A percentile compares a stretch with the other conserved stretches of the same genome.
phyloP scores from a whole-genome alignment of 208 protist genomes.

The Zelonia costaricensis region DNA sequence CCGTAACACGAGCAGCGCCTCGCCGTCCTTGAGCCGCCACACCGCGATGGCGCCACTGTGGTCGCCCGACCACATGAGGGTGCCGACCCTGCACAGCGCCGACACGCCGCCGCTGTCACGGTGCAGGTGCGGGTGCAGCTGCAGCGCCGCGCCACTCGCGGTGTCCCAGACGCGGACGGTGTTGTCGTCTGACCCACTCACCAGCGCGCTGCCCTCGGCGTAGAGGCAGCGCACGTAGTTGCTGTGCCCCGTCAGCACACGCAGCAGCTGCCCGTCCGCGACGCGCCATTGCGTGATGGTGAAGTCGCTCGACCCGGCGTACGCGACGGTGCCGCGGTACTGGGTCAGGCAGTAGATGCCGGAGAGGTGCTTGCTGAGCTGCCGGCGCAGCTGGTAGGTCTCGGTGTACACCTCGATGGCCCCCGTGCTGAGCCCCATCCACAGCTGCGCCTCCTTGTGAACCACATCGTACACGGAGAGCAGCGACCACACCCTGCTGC shows the following conservation, averaged over 20 bases:
- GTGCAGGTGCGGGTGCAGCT: constrained; percentile 59
- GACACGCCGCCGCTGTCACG: constrained; percentile 63
- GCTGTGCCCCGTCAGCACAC: constrained; percentile 68
- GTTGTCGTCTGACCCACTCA: constrained; percentile 83
- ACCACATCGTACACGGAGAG: constrained; percentile 31
- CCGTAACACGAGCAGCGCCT: constrained; percentile 34
- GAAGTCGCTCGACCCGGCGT: constrained; percentile 82
- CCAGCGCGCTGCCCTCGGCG: constrained; percentile 68
- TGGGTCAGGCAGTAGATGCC: constrained; percentile 80
- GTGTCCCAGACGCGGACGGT: constrained; percentile 83
- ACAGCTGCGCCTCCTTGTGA: constrained; percentile 50
- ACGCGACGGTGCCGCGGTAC: constrained; percentile 51
- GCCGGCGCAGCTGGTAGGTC: constrained; percentile 45
- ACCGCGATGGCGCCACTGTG: constrained; percentile 59
- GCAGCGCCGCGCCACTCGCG: constrained; percentile 38
- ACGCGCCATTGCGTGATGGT: constrained; percentile 81
- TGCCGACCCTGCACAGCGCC: constrained; percentile 75
- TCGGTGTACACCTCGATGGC: constrained; percentile 73
- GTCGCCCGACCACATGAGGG: constrained; percentile 89
- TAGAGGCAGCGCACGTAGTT: constrained; percentile 90
- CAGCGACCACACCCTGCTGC: constrained; percentile 45
- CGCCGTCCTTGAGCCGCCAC: constrained; percentile 62
- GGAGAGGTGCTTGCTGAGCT: constrained; percentile 72
- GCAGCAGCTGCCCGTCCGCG: constrained; percentile 55
- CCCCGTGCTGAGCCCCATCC: constrained; percentile 85